phyloP scores from a whole-genome alignment of 371 early-diverging fungal species.

The Mortierella sp. region DNA sequence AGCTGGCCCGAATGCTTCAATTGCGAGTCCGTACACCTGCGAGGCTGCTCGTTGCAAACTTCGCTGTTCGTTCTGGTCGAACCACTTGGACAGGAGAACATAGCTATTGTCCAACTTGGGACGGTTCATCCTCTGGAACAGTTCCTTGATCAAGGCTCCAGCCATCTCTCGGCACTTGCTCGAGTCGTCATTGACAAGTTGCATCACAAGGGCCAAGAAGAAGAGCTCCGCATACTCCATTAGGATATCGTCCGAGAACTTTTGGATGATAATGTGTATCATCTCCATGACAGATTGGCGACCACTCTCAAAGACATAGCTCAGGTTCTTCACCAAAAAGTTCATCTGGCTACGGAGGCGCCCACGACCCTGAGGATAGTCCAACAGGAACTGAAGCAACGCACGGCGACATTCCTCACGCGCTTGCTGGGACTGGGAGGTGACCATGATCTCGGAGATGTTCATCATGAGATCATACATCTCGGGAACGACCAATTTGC shows the following conservation, averaged over 20 bases:
- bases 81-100: conserved; percentile 79
- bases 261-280: conserved; percentile 77
- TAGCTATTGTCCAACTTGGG: conserved; percentile 66
- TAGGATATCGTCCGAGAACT: conserved; percentile 81
- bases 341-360: conserved; percentile 84
- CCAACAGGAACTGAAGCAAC: conserved; percentile 89
- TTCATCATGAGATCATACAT: conserved; percentile 92
- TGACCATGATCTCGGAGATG: conserved; percentile 84
- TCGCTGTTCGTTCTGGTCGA: conserved; percentile 62
- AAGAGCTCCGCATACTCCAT: conserved; percentile 82
- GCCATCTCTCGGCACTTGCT: conserved; percentile 90
- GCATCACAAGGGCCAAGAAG: conserved; percentile 85
- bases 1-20: conserved; percentile 77
- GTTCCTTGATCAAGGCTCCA: conserved; percentile 73
- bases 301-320: conserved; percentile 91
- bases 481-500: conserved; percentile 86
- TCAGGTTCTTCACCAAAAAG: conserved; percentile 88
- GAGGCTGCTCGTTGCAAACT: conserved; percentile 78
- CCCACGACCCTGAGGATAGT: conserved; percentile 90
- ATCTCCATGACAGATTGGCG: conserved; percentile 89
- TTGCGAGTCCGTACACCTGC: conserved; percentile 85
- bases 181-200: conserved; percentile 91
- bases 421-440: conserved; percentile 80
- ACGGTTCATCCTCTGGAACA: conserved; percentile 70
- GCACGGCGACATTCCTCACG: conserved; percentile 86